Evolutionary conservation across 2,329 filamentous ascomycete genomes (phyloP), one percentile per base, ranked within the genome.

Genomic region (Amphichorda felina): DNA sequence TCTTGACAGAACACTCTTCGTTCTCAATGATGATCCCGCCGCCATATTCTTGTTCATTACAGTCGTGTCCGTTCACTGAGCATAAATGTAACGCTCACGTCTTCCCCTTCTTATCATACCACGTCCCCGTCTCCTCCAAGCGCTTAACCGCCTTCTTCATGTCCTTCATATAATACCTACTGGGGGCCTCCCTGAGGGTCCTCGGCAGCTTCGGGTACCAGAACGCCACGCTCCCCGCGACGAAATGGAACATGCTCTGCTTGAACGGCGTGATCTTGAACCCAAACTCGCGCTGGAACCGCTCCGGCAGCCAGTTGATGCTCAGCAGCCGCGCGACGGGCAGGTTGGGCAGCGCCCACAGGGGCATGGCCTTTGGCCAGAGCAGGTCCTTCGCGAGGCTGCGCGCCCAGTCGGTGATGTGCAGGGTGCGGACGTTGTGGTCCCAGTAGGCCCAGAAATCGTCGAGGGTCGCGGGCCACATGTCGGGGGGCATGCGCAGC

Each of bases 361-460:
- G 32, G 3, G 50, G 51, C 14, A 49, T 38, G 18, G 45, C 40
- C 9, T 30, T 39, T 6, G 46, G 47, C 19, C 44, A 50, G 18
- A 53, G 31, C 8, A 55, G 41, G 27, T 47, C 45, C 16, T 31
- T 36, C 18, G 39, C 43, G 16, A 54, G 40, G 26, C 41, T 41
- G 18, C 40, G 40, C 13, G 55, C 55, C 43, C 48, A 46, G 25
- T 51, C 42, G 3, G 50, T 57, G 25, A 61, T 43, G 18, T 54
- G 37, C 13, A 59, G 43, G 2, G 46, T 52, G 25, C 43, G 48
- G 17, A 61, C 46, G 32, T 55, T 49, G 28, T 48, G 39, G 37
- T 61, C 41, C 58, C 57, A 60, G 43, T 61, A 60, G 13, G 36
- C 38, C 55, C 54, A 56, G 37, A 60, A 60, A 3, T 49, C 55